Base-by-base conservation (phyloP, 345 rosid species). In the Rhodomyrtus tomentosa region DNA sequence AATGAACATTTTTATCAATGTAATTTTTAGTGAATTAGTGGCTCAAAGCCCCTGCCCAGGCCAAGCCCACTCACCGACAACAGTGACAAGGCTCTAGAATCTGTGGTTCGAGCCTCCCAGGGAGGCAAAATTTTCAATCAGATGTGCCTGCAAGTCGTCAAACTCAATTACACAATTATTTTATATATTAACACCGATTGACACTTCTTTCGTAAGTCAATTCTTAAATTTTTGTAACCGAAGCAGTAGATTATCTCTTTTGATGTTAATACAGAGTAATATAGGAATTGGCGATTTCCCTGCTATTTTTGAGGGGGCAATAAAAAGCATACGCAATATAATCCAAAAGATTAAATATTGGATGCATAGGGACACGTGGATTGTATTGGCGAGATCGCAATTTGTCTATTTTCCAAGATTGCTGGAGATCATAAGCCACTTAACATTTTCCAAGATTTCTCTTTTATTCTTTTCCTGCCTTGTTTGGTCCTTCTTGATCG, bases 21-120 rank as follows among this genome's bases (percentile, higher is more conserved):
- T n/a, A 56, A 56, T 11, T 56, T 56, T 56, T 56, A 5, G 13
- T 25, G 5, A 55, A 55, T 55, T 25, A 25, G 12, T 25, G 62
- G 29, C 29, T 55, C 62, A 55, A 25, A 55, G 62, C 15, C 7
- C n/a, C 4, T 12, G 7, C 29, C 11, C 0, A 55, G 0, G 62
- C 62, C 62, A 4, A 55, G 62, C 15, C 29, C 32, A 11, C 2
- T n/a, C 32, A 13, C 36, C 25, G 10, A 25, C 32, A 4, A 56
- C 32, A 13, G 18, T 55, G 10, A 25, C 32, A 4, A 56, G 62
- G 62, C 0, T 24, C 29, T 25, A 0, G 14, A 55, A 24, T 55
- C 13, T 24, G 12, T 22, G 4, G 14, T 9, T 24, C 22, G 0
- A 55, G 27, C 27, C 27, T 0, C 0, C 27, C 27, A 24, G n/a